Evolutionary conservation across 768 basidiomycete genomes (phyloP).

Genomic region (Hygrocybe coccinea): DNA sequence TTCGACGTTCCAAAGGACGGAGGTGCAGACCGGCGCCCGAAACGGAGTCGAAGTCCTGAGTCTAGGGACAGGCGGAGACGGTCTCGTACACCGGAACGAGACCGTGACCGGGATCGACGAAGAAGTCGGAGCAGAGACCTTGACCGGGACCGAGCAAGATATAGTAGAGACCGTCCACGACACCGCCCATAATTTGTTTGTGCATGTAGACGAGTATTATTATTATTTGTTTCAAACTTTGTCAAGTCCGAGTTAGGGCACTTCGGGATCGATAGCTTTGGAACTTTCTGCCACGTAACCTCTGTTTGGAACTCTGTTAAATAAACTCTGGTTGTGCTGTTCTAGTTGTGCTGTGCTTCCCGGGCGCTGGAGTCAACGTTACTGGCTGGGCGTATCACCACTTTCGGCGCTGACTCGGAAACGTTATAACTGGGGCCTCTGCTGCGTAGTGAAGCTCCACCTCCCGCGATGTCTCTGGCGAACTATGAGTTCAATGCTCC

Average conservation of each 20-base stretch:
- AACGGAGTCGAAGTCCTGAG: slow-evolving; percentile 51
- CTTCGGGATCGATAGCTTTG: too few species aligned
- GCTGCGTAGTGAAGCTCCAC: too few species aligned
- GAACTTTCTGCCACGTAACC: neutral
- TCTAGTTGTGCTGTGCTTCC: too few species aligned
- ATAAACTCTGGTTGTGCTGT: too few species aligned
- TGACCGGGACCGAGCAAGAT: too few species aligned
- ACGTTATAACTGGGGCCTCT: neutral
- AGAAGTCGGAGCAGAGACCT: slow-evolving; percentile 27
- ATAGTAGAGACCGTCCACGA: slow-evolving; percentile 26
- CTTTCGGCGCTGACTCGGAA: neutral
- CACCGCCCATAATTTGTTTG: neutral
- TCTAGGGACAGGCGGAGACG: slow-evolving; percentile 35
- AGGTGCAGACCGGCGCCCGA: slow-evolving; percentile 39
- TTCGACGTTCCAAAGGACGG: slow-evolving; percentile 63
- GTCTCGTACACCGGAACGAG: slow-evolving; percentile 28
- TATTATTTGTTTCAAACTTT: too few species aligned
- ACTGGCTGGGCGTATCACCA: too few species aligned
- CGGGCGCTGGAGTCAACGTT: too few species aligned
- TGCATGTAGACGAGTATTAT: neutral
- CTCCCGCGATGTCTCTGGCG: slow-evolving; percentile 5
- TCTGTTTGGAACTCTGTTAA: too few species aligned
- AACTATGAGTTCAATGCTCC: slow-evolving; percentile 37
- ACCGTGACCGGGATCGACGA: slow-evolving; percentile 30
- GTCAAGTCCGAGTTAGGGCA: too few species aligned